These are phyloP conservation scores for Ustilago xerochloae DNA, from an alignment of 1,284 basidiomycete genomes.

Conservation along the genomic window DNA sequence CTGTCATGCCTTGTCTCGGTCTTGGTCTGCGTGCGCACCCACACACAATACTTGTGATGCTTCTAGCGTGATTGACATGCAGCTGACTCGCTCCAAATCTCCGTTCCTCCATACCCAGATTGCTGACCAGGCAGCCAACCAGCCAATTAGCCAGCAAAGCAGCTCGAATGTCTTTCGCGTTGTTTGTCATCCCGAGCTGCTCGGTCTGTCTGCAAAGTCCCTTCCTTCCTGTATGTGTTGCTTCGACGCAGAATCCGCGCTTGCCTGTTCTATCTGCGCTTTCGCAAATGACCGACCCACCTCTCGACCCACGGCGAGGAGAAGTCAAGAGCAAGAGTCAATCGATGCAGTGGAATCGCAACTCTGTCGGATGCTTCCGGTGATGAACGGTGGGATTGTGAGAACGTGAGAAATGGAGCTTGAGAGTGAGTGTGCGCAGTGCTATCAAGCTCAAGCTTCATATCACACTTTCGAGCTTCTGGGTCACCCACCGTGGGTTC, in stretches of 20 bases:
- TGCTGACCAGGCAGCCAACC: neutral
- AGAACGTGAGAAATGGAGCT: neutral
- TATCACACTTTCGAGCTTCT: no score
- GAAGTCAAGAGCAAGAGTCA: neutral
- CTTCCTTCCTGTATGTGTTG: neutral
- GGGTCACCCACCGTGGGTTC: neutral
- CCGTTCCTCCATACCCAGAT: neutral
- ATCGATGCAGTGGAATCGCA: neutral
- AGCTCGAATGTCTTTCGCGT: no score
- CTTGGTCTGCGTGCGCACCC: no score
- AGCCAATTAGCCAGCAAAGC: neutral
- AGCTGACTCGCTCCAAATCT: neutral
- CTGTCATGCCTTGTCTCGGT: no score
- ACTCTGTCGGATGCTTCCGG: neutral
- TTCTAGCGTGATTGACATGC: no score
- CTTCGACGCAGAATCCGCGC: no score
- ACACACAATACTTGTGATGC: no score
- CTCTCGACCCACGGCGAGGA: no score
- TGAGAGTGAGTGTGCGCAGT: no score
- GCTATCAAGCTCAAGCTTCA: no score
- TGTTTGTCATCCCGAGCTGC: conserved; percentile 7
- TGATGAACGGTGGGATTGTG: neutral
- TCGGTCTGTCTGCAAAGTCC: neutral
- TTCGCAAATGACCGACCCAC: no score
- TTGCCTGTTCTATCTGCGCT: neutral